Evolutionary conservation across 106 monocot genomes (phyloP).

Genomic region (Vanilla planifolia): DNA sequence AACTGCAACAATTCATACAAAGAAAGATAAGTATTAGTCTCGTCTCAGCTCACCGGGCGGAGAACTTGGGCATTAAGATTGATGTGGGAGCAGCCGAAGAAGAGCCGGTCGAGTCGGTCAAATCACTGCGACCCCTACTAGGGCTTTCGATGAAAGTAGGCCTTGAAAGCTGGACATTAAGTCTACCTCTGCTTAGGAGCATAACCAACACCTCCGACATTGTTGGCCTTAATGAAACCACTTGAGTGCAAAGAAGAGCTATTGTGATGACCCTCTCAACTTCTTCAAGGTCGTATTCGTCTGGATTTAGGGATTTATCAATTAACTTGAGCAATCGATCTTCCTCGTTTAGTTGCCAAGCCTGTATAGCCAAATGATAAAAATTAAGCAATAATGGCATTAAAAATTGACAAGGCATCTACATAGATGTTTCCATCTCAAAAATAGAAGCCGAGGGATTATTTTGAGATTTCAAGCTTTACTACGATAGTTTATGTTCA

Average conservation of each 20-base stretch:
- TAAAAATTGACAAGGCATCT: no score
- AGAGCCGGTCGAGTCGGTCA: conserved; percentile 16
- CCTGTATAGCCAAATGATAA: conserved; percentile 20
- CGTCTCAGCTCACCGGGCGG: conserved; percentile 7
- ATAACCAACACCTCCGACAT: conserved; percentile 58
- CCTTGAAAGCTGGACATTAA: conserved; percentile 24
- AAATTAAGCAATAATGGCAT: no score
- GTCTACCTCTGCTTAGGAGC: conserved; percentile 33
- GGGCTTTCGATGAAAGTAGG: conserved; percentile 47
- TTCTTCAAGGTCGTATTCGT: conserved; percentile 30
- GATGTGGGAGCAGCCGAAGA: conserved; percentile 23
- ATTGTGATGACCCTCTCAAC: conserved; percentile 40
- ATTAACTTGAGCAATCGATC: conserved; percentile 24
- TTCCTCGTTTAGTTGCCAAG: conserved; percentile 53
- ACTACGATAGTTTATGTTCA: no score
- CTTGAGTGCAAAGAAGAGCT: conserved; percentile 64
- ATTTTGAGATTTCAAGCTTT: no score
- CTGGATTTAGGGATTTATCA: conserved; percentile 35
- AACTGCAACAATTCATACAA: no score
- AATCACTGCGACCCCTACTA: conserved; percentile 18
- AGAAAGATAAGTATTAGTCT: no score
- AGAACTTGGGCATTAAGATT: conserved; percentile 3
- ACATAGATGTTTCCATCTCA: no score
- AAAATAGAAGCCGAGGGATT: no score
- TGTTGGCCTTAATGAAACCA: conserved; percentile 45